phyloP scores from a whole-genome alignment of 768 basidiomycete genomes.

The Mycena polygramma region DNA sequence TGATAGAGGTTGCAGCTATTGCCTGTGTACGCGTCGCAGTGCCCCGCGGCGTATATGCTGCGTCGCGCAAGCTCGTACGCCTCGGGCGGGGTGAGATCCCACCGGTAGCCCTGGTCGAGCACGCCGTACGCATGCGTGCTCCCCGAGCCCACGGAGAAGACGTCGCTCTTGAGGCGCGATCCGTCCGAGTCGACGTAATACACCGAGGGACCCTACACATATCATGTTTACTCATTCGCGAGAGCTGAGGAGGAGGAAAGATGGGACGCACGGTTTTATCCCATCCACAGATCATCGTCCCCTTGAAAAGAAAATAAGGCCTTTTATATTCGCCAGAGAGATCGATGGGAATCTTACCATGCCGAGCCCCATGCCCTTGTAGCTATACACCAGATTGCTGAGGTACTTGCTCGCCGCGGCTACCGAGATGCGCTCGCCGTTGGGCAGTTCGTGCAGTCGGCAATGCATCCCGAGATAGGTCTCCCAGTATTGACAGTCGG shows the following conservation, averaged over 20 bases:
- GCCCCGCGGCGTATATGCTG: slow-evolving; percentile 96
- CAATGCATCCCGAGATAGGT: slow-evolving; percentile 99
- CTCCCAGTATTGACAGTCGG: slow-evolving; percentile 98
- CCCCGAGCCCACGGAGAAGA: slow-evolving; percentile 98
- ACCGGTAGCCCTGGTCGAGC: slow-evolving; percentile 93
- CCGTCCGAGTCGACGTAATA: slow-evolving; percentile 99
- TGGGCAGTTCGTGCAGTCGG: slow-evolving; percentile 94
- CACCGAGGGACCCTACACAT: slow-evolving; percentile 84
- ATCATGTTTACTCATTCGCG: not conserved
- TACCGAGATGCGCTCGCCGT: slow-evolving; percentile 96
- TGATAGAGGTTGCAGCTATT: slow-evolving; percentile 97
- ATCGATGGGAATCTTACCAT: too few species aligned
- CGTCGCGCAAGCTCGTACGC: slow-evolving; percentile 94
- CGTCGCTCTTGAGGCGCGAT: slow-evolving; percentile 91
- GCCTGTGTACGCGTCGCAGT: slow-evolving; percentile 95
- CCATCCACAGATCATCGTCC: slow-evolving; percentile 99
- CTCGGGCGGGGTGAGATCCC: slow-evolving; percentile 93
- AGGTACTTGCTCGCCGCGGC: slow-evolving; percentile 98
- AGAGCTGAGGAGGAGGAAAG: not conserved
- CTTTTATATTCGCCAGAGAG: too few species aligned
- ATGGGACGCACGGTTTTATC: slow-evolving; percentile 87
- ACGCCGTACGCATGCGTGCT: slow-evolving; percentile 99
- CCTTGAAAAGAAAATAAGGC: too few species aligned
- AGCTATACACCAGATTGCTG: slow-evolving; percentile 95
- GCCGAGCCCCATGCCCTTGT: slow-evolving; percentile 99